Evolutionary conservation across 2,329 filamentous ascomycete species (phyloP), one percentile per base, ranked within the genome.

Genomic region (Scedosporium boydii): DNA sequence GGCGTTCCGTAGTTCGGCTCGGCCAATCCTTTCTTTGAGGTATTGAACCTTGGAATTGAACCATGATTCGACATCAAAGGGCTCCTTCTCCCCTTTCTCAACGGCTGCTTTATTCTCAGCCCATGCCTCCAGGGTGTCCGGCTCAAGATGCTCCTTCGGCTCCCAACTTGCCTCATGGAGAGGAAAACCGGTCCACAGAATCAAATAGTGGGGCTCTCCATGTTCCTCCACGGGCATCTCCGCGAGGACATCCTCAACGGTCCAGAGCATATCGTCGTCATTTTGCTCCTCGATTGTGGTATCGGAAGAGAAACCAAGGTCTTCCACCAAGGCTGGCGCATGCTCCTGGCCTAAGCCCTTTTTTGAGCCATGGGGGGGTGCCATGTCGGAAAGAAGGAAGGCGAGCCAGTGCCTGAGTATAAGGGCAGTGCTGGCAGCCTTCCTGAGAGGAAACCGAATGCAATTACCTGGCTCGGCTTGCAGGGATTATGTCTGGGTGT

Each of bases 221-320:
- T 68, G 63, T 3, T 73, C 63, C 3, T 66, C 61, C 6, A 38
- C 48, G 16, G 53, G 66, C 41, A 71, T 74, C 64, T 85, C 78
- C 0, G 79, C 78, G 5, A 86, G 72, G 48, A 88, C 78, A 10
- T 72, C 71, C 48, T 82, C 78, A 5, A 87, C 78, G 5, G 73
- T 69, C 69, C 80, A 86, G 64, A 81, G 78, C 4, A 76, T 71
- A 16, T 78, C 73, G 9, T 74, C 70, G 3, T 78, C 76, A 44
- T 66, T 60, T 6, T 68, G 66, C 21, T 72, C 69, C 14, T 69
- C 69, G 10, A 72, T 64, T 3, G 75, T 74, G 9, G 75, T 77
- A 3, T 71, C 67, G 27, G 75, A 23, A 4, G 72, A 38, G 34
- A 38, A 38, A 38, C 34, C 74, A 18, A 69, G 62, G n/a, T 64